Evolutionary conservation across 2,329 filamentous ascomycete species (phyloP).

Genomic region (Ceratocystis variospora): DNA sequence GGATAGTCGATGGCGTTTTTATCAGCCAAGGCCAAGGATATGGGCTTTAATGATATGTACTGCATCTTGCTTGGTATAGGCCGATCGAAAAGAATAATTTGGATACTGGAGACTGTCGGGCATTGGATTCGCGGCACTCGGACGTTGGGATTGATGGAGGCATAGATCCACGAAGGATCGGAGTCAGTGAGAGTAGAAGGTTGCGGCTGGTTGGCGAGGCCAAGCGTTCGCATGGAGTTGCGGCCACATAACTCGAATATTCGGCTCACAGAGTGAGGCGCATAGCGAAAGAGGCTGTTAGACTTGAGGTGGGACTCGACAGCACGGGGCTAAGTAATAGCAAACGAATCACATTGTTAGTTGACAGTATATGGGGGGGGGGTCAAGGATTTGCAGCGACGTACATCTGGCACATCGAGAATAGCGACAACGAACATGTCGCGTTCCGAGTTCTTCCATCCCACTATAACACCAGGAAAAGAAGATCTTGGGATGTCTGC

Average conservation of each 20-base stretch:
- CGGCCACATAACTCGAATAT: conserved; percentile 78
- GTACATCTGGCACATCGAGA: conserved; percentile 78
- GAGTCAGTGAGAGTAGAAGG: conserved; percentile 34
- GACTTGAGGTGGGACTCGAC: conserved; percentile 80
- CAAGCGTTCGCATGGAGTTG: conserved; percentile 70
- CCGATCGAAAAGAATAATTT: conserved; percentile 78
- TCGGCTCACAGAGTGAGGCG: conserved; percentile 62
- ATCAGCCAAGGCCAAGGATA: conserved; percentile 71
- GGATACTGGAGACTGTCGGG: conserved; percentile 56
- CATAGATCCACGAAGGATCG: conserved; percentile 57
- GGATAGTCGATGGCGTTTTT: conserved; percentile 35
- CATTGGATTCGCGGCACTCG: conserved; percentile 61
- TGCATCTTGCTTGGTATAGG: conserved; percentile 84
- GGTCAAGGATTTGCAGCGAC: conserved; percentile 23
- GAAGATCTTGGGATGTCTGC: conserved; percentile 63
- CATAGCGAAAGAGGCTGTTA: conserved; percentile 70
- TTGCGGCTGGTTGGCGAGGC: conserved; percentile 54
- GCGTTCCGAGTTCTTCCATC: conserved; percentile 84
- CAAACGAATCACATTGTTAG: not conserved
- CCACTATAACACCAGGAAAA: conserved; percentile 73
- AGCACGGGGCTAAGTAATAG: conserved; percentile 46
- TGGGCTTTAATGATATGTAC: conserved; percentile 83
- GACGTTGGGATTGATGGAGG: conserved; percentile 38
- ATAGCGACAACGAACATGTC: conserved; percentile 86
- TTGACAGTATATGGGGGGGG: not conserved